Evolutionary conservation across 2,329 filamentous ascomycete genomes (phyloP).

Genomic region (Dichotomopilus funicola): DNA sequence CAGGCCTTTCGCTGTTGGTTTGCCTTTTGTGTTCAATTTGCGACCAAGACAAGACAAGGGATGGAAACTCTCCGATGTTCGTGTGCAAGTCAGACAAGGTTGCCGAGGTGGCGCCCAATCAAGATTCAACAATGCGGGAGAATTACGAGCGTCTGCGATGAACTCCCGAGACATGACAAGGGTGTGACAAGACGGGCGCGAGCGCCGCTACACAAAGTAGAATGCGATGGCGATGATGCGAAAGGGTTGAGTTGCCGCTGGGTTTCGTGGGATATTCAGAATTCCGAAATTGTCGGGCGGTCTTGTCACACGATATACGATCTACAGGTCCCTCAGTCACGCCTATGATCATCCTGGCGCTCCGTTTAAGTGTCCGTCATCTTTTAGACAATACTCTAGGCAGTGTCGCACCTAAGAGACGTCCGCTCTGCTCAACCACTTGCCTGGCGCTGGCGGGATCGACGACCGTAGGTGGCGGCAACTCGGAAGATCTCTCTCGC

Average conservation of each 20-base stretch:
- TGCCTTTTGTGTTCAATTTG: not conserved
- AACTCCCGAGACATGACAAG: slow-evolving; percentile 7
- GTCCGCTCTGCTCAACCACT: not conserved
- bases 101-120: slow-evolving; percentile 7
- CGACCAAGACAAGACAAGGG: no score
- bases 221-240: no score
- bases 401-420: no score
- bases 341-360: not conserved
- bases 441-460: slow-evolving; percentile 4
- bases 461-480: slow-evolving; percentile 4
- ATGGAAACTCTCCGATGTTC: not conserved
- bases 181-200: not conserved
- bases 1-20: not conserved
- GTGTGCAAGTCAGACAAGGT: not conserved
- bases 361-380: not conserved
- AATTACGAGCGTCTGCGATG: not conserved
- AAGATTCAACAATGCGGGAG: not conserved
- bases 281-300: no score
- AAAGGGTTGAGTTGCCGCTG: no score
- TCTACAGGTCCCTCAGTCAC: no score
- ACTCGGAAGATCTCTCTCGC: slow-evolving; percentile 13
- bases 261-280: no score
- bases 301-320: no score
- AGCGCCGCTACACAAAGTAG: not conserved
- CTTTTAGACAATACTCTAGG: not conserved